These are phyloP conservation scores for Vigna radiata DNA, from an alignment of 306 rosid species.

Conservation along the genomic window DNA sequence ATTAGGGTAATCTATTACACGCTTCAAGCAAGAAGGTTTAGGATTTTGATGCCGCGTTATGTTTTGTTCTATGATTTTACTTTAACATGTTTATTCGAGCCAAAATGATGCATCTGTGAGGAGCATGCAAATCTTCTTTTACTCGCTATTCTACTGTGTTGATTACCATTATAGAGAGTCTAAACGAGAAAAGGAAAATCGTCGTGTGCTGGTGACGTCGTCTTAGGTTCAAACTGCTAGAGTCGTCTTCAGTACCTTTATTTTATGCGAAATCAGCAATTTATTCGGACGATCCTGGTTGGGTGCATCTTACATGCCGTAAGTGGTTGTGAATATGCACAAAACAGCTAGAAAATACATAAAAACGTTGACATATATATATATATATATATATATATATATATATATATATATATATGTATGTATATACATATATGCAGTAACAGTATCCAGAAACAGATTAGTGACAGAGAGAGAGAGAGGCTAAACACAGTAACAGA, in stretches of 20 bases:
- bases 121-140: not conserved
- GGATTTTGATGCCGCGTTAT: not conserved
- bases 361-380: no score
- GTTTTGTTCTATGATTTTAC: not conserved
- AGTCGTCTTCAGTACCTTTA: not conserved
- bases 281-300: not conserved
- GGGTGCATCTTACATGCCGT: not conserved
- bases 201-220: not conserved
- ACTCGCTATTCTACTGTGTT: not conserved
- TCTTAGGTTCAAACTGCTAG: not conserved
- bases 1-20: constrained; percentile 52
- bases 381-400: no score
- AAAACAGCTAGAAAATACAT: not conserved
- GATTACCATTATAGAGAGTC: not conserved
- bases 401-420: no score
- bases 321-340: not conserved
- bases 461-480: not conserved
- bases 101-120: not conserved
- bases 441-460: no score
- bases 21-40: not conserved
- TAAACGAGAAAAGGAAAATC: not conserved
- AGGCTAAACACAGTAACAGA: not conserved
- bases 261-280: not conserved
- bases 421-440: no score
- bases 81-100: not conserved